Evolutionary conservation across 805 yeast species (phyloP), one percentile per base, ranked within the genome.

Genomic region (Ogataea methanolica): DNA sequence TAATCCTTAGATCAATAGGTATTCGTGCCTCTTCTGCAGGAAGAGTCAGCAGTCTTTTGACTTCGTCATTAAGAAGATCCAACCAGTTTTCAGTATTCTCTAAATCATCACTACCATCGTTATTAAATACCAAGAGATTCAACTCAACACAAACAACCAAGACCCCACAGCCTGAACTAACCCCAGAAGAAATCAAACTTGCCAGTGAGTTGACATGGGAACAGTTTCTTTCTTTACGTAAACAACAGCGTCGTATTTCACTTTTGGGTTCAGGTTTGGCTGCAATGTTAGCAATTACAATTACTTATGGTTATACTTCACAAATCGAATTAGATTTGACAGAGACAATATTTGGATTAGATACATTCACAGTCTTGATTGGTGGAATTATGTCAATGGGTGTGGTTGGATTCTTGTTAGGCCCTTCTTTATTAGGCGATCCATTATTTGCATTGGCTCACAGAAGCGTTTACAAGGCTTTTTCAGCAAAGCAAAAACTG

Each of bases 311-410:
- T 1, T 83, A 82, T 62, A 72, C 91, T 44, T 83, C 96, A 29
- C 85, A 86, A 56, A 72, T 86, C 55, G 94, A 88, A 62, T 80
- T 94, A 51, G 97, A 92, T 64, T 86, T 92, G 35, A 89, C 96
- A 39, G 88, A 88, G 37, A 89, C 95, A 36, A 76, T 92, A 43
- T 78, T 86, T 67, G 99, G 98, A 2, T 74, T 92, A 51, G 98
- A 94, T 62, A 89, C 96, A n/a, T 73, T 88, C 56, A 79, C 87
- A 65, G 88, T 88, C 36, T 76, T 85, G 61, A 82, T 86, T 36
- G 88, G 85, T 39, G 90, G 84, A 1, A 79, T 90, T 39, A 66
- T 85, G 46, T 72, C 82, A 14, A 82, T 87, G 14, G 92, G 92
- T 23, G 81, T 80, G 41, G 63, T 85, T 34, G 97, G 97, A 2